Conservation (phyloP, 352 stramenopile genomes). For the Pythium vanterpoolii region DNA sequence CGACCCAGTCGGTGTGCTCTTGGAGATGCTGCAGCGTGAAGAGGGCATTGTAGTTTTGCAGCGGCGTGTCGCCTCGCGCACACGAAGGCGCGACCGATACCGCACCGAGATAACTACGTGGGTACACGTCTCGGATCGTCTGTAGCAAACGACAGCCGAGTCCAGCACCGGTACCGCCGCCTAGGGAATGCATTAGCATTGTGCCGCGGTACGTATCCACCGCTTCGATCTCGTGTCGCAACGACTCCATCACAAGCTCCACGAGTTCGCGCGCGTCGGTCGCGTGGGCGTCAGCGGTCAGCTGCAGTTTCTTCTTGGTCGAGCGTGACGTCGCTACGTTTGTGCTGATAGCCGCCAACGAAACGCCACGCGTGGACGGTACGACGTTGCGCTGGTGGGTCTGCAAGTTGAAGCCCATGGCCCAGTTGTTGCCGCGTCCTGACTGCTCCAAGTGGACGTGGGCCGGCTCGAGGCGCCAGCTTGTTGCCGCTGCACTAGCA, state of each 20-base stretch:
- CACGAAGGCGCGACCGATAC: constrained; percentile 68
- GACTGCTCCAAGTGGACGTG: constrained; percentile 59
- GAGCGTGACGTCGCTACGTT: neutral
- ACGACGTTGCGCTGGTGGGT: constrained; percentile 35
- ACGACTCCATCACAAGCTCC: constrained; percentile 68
- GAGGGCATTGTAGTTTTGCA: constrained; percentile 87
- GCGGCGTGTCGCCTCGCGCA: constrained; percentile 56
- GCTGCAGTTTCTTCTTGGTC: constrained; percentile 5
- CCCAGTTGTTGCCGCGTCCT: constrained; percentile 88
- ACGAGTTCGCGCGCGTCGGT: constrained; percentile 47
- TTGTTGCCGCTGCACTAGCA: no score
- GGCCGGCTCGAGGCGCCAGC: constrained; percentile 31
- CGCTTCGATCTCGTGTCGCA: constrained; percentile 67
- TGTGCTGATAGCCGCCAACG: no score
- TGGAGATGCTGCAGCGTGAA: constrained; percentile 70
- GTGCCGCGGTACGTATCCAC: constrained; percentile 69
- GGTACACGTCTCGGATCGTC: constrained; percentile 75
- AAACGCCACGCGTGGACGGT: constrained; percentile 12
- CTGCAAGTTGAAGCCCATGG: constrained; percentile 81
- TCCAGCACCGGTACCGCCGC: constrained; percentile 77
- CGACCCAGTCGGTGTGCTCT: constrained; percentile 64
- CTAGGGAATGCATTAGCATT: constrained; percentile 77
- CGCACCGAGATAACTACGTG: constrained; percentile 60
- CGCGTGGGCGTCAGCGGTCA: constrained; percentile 1
- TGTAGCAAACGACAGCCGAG: constrained; percentile 83